Percentiles rank a stretch among this genome's conserved stretches.
Evolutionary conservation across 2,329 filamentous ascomycete genomes (phyloP).

Genomic region (Aspergillus sp.): DNA sequence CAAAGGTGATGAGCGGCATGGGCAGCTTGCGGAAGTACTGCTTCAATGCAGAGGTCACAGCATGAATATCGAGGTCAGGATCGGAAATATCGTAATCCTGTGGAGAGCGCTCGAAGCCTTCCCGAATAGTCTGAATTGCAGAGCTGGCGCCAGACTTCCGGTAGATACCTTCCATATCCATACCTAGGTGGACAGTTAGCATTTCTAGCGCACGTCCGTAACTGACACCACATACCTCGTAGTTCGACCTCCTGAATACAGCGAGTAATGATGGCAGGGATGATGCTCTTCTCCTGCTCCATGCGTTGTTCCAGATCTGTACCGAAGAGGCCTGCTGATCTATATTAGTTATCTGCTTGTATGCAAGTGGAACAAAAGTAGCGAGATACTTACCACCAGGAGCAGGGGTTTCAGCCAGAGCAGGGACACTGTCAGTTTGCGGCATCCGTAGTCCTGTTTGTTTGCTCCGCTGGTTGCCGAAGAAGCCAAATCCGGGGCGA

Average conservation of each 20-base stretch:
- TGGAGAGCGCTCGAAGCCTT: conserved; percentile 81
- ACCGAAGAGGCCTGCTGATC: conserved; percentile 69
- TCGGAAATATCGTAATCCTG: conserved; percentile 88
- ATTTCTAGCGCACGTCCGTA: neutral
- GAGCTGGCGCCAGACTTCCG: conserved; percentile 93
- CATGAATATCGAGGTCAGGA: conserved; percentile 89
- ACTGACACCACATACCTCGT: conserved; percentile 58
- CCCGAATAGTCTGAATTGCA: conserved; percentile 85
- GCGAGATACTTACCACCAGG: conserved; percentile 39
- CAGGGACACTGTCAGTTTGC: conserved; percentile 47
- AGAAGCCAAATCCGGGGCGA: conserved; percentile 71
- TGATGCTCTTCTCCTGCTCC: conserved; percentile 83
- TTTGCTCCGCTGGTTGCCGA: conserved; percentile 54
- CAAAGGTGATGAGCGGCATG: conserved; percentile 83
- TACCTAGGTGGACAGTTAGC: conserved; percentile 49
- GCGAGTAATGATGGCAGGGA: conserved; percentile 85
- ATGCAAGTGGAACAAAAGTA: neutral
- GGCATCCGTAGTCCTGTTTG: conserved; percentile 43
- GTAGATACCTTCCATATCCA: conserved; percentile 98
- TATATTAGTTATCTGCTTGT: conserved; percentile 15
- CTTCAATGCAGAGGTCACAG: conserved; percentile 92
- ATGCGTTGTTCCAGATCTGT: conserved; percentile 83
- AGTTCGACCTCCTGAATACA: conserved; percentile 97
- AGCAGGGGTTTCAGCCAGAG: conserved; percentile 37
- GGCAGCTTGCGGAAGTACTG: conserved; percentile 96